A percentile compares a stretch with the other conserved stretches of the same genome.
Conservation (phyloP, 1,284 basidiomycete species). For the Pyrrhoderma lamaoense region DNA sequence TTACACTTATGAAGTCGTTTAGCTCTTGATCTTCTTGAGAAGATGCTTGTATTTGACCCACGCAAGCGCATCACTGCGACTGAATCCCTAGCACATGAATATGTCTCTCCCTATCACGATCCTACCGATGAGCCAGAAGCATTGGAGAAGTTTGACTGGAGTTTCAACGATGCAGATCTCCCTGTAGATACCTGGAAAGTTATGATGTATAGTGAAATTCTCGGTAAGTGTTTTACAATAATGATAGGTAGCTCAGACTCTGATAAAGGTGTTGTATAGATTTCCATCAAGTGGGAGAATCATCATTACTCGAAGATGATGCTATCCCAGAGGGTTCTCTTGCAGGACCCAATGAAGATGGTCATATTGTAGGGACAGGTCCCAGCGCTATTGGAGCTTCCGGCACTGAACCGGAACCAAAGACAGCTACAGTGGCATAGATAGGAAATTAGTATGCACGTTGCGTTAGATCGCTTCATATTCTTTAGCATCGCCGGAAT, state of each 20-base stretch:
- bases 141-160: slow-evolving; percentile 96
- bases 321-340: slow-evolving; percentile 56
- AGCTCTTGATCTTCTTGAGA: slow-evolving; percentile 95
- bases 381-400: neutral
- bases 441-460: too few relatives aligned
- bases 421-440: too few relatives aligned
- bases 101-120: slow-evolving; percentile 97
- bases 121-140: slow-evolving; percentile 96
- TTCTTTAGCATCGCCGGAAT: too few relatives aligned
- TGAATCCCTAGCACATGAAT: slow-evolving; percentile 87
- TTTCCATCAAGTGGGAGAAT: slow-evolving; percentile 68
- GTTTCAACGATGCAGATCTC: slow-evolving; percentile 99
- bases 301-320: slow-evolving; percentile 30
- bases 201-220: slow-evolving; percentile 95
- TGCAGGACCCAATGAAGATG: slow-evolving; percentile 47
- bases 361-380: slow-evolving; percentile 14
- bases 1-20: neutral
- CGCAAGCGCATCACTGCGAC: slow-evolving; percentile 93
- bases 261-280: slow-evolving; percentile 36
- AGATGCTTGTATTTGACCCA: slow-evolving; percentile 99
- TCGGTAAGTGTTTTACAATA: slow-evolving; percentile 51
- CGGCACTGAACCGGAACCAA: neutral
- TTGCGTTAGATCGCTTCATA: too few relatives aligned
- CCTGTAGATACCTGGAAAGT: slow-evolving; percentile 99
- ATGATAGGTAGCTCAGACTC: neutral